Evolutionary conservation across 768 basidiomycete species (phyloP).

Genomic region (Russula lepida): DNA sequence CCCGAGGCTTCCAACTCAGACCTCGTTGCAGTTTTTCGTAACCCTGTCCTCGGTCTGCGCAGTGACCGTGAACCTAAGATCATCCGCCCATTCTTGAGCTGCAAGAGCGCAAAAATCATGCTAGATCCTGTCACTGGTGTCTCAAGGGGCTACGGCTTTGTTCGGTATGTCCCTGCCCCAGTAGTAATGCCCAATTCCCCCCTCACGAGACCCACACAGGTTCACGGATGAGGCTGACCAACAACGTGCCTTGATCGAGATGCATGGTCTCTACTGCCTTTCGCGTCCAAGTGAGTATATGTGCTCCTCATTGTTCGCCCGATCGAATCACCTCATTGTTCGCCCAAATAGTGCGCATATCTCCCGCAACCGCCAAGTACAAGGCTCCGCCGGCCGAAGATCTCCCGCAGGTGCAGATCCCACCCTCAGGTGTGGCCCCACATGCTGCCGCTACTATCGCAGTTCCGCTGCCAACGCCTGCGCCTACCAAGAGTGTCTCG

Average conservation of each 20-base stretch:
- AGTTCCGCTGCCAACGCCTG: slow-evolving; percentile 38
- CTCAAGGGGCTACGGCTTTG: slow-evolving; percentile 88
- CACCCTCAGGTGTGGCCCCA: not conserved
- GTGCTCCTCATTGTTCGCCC: not conserved
- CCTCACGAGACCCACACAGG: slow-evolving; percentile 31
- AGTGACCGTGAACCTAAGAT: slow-evolving; percentile 85
- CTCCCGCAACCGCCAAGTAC: slow-evolving; percentile 82
- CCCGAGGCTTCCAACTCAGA: slow-evolving; percentile 94
- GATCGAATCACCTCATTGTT: slow-evolving; percentile 24
- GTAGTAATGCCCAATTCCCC: slow-evolving; percentile 13
- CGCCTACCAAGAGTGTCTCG: slow-evolving; percentile 57
- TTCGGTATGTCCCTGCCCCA: slow-evolving; percentile 46
- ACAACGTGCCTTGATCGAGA: slow-evolving; percentile 82
- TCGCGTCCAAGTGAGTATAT: slow-evolving; percentile 71
- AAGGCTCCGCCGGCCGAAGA: slow-evolving; percentile 43
- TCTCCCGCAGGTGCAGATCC: slow-evolving; percentile 21
- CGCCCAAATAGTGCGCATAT: slow-evolving; percentile 65
- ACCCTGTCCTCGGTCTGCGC: slow-evolving; percentile 77
- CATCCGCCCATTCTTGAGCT: slow-evolving; percentile 81
- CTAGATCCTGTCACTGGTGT: slow-evolving; percentile 83
- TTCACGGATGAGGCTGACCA: slow-evolving; percentile 87
- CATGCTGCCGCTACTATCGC: slow-evolving; percentile 38
- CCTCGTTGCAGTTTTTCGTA: slow-evolving; percentile 86
- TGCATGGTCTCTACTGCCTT: slow-evolving; percentile 85
- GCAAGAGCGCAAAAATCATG: slow-evolving; percentile 96